phyloP scores from a whole-genome alignment of 164 flowering plant species.

The Tetracentron sinense region DNA sequence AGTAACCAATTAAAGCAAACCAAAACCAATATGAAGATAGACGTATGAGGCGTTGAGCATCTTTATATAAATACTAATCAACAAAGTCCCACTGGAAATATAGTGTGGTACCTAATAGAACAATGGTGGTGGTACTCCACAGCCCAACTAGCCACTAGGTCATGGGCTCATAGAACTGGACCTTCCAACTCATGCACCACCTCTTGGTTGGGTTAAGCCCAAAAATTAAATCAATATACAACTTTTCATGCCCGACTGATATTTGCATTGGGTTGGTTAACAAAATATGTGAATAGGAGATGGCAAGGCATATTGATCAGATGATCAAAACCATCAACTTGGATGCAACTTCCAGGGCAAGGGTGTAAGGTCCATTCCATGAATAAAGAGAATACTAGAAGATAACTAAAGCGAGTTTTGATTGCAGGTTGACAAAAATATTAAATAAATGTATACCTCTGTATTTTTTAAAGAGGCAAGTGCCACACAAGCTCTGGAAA shows the following conservation, averaged over 20 bases:
- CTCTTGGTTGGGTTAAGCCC: not conserved
- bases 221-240: not conserved
- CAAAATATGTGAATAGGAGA: not conserved
- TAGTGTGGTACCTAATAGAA: too few species aligned
- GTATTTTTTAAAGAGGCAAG: conserved; percentile 83
- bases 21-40: not conserved
- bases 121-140: too few species aligned
- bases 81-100: too few species aligned
- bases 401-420: not conserved
- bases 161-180: too few species aligned
- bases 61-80: too few species aligned
- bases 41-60: not conserved
- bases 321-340: not conserved
- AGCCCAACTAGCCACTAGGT: too few species aligned
- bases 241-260: not conserved
- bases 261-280: not conserved
- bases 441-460: conserved; percentile 44
- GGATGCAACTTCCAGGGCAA: not conserved
- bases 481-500: conserved; percentile 92
- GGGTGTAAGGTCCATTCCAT: not conserved
- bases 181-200: too few species aligned
- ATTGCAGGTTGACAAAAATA: not conserved
- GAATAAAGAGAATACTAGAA: not conserved
- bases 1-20: not conserved
- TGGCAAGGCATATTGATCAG: not conserved